Conservation (phyloP, 2,329 filamentous ascomycete genomes). For the Cordyceps cicadae region DNA sequence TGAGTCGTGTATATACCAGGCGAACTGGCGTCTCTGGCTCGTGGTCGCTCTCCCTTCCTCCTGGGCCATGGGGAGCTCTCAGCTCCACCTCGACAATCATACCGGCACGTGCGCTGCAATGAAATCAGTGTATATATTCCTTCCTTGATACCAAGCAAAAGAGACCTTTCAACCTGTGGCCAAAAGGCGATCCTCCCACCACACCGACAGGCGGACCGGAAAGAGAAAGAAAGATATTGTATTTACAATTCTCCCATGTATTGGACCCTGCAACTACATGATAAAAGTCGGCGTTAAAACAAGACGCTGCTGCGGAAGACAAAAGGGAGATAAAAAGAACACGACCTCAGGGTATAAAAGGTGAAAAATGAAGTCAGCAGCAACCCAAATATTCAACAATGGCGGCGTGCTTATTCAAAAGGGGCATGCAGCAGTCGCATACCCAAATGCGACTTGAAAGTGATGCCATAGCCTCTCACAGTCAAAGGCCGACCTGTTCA, state of each 20-base stretch:
- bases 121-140: neutral
- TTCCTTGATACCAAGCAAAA: neutral
- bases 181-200: neutral
- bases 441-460: neutral
- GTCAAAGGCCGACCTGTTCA: neutral
- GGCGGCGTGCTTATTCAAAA: neutral
- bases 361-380: conserved; percentile 6
- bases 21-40: neutral
- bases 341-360: conserved; percentile 5
- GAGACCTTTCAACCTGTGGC: neutral
- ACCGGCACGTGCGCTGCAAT: neutral
- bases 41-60: neutral
- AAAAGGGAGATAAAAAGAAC: neutral
- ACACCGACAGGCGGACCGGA: neutral
- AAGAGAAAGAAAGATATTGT: neutral
- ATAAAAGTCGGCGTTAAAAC: neutral
- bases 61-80: neutral
- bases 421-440: neutral
- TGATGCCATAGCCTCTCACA: neutral
- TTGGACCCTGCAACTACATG: neutral
- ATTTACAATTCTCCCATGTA: neutral
- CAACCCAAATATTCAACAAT: neutral
- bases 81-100: neutral
- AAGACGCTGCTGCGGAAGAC: neutral
- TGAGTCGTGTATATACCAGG: neutral